A percentile compares a stretch with the other conserved stretches of the same genome.
Conservation (phyloP, 1,139 yeast genomes). For the Candida anutae region DNA sequence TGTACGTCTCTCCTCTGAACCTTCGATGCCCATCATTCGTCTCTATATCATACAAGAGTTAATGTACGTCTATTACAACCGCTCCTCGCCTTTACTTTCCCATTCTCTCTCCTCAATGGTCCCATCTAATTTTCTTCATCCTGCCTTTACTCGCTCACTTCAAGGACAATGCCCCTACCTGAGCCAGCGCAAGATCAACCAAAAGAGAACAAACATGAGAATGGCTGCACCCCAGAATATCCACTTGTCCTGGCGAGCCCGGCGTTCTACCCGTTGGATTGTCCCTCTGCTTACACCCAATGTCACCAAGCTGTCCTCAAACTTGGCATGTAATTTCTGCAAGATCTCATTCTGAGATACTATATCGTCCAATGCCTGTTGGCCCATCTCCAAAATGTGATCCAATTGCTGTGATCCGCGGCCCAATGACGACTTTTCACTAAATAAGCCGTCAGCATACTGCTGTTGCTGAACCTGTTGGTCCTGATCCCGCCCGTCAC, state of each 20-base stretch:
- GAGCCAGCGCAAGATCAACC: constrained; percentile 59
- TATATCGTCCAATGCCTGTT: constrained; percentile 76
- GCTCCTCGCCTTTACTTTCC: too few species aligned
- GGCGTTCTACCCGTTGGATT: constrained; percentile 67
- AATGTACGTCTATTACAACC: too few species aligned
- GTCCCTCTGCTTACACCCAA: constrained; percentile 86
- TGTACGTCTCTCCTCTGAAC: too few species aligned
- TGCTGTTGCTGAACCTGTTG: constrained; percentile 7
- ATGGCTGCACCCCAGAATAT: constrained; percentile 73
- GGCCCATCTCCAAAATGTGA: constrained; percentile 85
- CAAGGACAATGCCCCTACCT: too few species aligned
- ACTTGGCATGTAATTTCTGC: constrained; percentile 51
- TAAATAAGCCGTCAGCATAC: constrained; percentile 58
- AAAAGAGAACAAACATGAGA: constrained; percentile 59
- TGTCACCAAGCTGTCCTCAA: constrained; percentile 66
- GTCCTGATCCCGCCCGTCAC: too few species aligned
- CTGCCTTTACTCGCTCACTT: too few species aligned
- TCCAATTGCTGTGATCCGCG: constrained; percentile 80
- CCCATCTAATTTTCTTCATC: too few species aligned
- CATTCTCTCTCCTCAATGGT: too few species aligned
- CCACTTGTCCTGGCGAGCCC: constrained; percentile 87
- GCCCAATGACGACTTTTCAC: constrained; percentile 58
- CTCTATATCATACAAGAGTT: too few species aligned
- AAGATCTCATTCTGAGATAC: constrained; percentile 78
- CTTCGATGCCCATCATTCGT: too few species aligned